Evolutionary conservation across 345 rosid genomes (phyloP), one percentile per base, ranked within the genome.

Genomic region (Aurinia saxatilis): DNA sequence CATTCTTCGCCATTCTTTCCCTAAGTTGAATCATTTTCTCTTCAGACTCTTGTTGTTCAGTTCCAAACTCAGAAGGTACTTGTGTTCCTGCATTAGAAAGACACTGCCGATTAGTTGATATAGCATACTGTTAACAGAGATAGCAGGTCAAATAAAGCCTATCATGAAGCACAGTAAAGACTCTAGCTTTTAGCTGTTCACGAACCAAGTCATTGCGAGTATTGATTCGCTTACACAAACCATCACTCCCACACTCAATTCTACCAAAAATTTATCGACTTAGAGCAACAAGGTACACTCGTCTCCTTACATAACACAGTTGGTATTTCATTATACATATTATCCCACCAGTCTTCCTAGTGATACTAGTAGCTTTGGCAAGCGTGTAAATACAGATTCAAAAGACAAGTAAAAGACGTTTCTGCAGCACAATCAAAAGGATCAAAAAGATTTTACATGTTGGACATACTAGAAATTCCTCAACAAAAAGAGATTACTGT

Each of bases 11-110:
- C 10, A 77, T 65, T 75, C 71, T 78, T 8, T 81, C 83, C 59
- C 75, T 77, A 11, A 90, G 65, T 73, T 78, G 56, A 29, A 25
- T 53, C n/a, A 74, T 47, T 66, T 78, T 90, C 70, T 84, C 76
- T 14, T 25, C 31, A 12, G 42, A 30, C 38, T 50, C 71, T 60
- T 38, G 72, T 50, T 80, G 83, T 39, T 70, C 57, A 23, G 68
- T 60, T 11, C 50, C 50, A 12, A 17, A 48, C 6, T 47, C 54
- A 69, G 54, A 11, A 23, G 59, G 56, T n/a, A 17, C 68, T 33
- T 16, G 40, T 55, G 73, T 47, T 49, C 57, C 73, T 46, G 30
- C 67, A 17, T 50, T 27, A 1, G 38, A 54, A 65, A 34, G 56
- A 59, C 73, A 73, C 60, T 33, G 27, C 16, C 23, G 45, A 56